Percentiles rank a stretch among this genome's conserved stretches.
Evolutionary conservation across 495 filamentous ascomycete genomes (phyloP).

Genomic region (Staphylotrichum tortipilum): DNA sequence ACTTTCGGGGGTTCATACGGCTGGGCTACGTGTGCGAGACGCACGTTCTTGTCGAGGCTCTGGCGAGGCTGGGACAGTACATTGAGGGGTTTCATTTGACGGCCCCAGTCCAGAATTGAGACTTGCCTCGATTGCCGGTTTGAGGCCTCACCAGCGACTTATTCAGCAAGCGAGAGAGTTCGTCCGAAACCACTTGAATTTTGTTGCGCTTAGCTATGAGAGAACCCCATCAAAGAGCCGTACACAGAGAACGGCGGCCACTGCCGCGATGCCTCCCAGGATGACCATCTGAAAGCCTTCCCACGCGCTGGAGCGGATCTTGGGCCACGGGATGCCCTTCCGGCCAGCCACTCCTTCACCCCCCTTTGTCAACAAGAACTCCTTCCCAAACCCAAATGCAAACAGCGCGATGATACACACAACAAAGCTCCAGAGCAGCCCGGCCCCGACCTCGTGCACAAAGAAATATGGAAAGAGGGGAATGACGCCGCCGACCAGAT

Average conservation of each 20-base stretch:
- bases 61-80: constrained; percentile 55
- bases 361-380: constrained; percentile 20
- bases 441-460: constrained; percentile 50
- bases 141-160: no score
- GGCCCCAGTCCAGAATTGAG: neutral
- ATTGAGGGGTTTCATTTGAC: constrained; percentile 34
- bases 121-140: no score
- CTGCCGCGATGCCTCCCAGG: constrained; percentile 56
- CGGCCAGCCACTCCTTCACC: neutral
- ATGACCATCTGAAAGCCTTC: constrained; percentile 57
- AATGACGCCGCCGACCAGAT: constrained; percentile 65
- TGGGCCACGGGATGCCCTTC: neutral
- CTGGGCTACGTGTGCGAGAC: constrained; percentile 74
- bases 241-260: constrained; percentile 57
- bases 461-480: constrained; percentile 74
- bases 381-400: constrained; percentile 65
- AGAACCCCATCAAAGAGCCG: constrained; percentile 41
- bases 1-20: constrained; percentile 72
- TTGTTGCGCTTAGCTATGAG: no score
- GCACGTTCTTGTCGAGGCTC: constrained; percentile 55
- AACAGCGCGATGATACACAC: constrained; percentile 65
- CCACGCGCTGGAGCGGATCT: constrained; percentile 17
- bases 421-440: constrained; percentile 58
- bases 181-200: no score
- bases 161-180: no score